These are phyloP conservation scores for Benincasa hispida DNA, from an alignment of 306 rosid genomes.

Conservation along the genomic window DNA sequence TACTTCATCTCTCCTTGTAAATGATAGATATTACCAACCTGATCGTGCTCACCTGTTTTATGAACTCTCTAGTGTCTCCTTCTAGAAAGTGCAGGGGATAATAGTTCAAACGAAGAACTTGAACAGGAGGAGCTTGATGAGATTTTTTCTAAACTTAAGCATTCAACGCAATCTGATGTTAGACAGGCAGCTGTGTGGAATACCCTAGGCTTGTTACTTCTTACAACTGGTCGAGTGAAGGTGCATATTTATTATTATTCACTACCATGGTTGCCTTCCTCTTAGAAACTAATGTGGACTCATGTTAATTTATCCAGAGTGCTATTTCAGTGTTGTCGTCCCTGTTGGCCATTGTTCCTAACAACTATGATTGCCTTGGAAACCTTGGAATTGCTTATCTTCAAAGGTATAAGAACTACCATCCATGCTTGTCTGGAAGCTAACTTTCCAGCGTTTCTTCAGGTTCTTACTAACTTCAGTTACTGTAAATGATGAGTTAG, in stretches of 20 bases:
- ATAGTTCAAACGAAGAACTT: slow-evolving; percentile 66
- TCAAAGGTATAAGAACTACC: slow-evolving; percentile 33
- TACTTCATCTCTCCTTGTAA: neutral
- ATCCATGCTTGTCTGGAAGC: neutral
- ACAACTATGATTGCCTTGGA: slow-evolving; percentile 80
- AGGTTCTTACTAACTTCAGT: neutral
- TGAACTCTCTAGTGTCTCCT: slow-evolving; percentile 60
- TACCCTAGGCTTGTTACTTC: slow-evolving; percentile 75
- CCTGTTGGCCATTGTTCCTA: slow-evolving; percentile 57
- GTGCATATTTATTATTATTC: slow-evolving; percentile 20
- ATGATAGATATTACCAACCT: slow-evolving; percentile 9
- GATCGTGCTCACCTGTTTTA: slow-evolving; percentile 25
- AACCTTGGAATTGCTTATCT: slow-evolving; percentile 93
- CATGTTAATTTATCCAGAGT: slow-evolving; percentile 37
- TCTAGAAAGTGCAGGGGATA: slow-evolving; percentile 65
- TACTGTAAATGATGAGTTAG: neutral
- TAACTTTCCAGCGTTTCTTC: neutral
- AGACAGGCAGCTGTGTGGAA: slow-evolving; percentile 94
- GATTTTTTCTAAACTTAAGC: slow-evolving; percentile 57
- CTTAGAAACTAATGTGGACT: slow-evolving; percentile 17
- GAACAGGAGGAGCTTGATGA: slow-evolving; percentile 73
- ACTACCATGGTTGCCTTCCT: slow-evolving; percentile 2
- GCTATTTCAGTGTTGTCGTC: slow-evolving; percentile 71
- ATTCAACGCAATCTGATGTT: slow-evolving; percentile 63
- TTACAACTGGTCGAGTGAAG: slow-evolving; percentile 76